These are phyloP conservation scores for Dovyalis caffra DNA, from an alignment of 345 rosid species.

Conservation along the genomic window DNA sequence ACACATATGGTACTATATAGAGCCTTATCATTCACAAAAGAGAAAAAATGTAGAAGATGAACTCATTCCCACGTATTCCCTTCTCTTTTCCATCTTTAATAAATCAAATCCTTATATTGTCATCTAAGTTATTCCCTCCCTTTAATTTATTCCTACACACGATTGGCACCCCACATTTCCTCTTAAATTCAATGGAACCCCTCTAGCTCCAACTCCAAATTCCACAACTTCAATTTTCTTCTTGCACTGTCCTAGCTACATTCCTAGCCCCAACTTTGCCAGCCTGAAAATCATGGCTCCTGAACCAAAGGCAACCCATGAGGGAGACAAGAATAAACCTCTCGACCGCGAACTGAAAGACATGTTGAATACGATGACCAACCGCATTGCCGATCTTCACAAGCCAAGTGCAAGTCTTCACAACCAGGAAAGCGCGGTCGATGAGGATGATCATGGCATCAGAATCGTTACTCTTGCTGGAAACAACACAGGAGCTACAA, in stretches of 20 bases:
- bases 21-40: not conserved
- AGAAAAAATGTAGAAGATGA: slow-evolving; percentile 4
- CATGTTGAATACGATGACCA: slow-evolving; percentile 52
- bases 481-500: slow-evolving; percentile 69
- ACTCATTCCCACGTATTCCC: slow-evolving; percentile 41
- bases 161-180: not conserved
- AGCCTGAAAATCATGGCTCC: slow-evolving; percentile 29
- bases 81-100: not conserved
- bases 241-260: not conserved
- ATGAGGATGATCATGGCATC: slow-evolving; percentile 38
- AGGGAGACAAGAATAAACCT: slow-evolving; percentile 24
- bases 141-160: slow-evolving; percentile 24
- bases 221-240: not conserved
- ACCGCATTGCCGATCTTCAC: slow-evolving; percentile 27
- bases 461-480: slow-evolving; percentile 78
- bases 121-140: slow-evolving; percentile 35
- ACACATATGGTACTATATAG: not conserved
- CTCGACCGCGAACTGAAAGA: slow-evolving; percentile 39
- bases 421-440: slow-evolving; percentile 18
- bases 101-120: slow-evolving; percentile 35
- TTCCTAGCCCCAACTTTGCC: not conserved
- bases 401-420: slow-evolving; percentile 46
- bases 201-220: not conserved
- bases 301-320: slow-evolving; percentile 23
- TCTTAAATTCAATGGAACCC: slow-evolving; percentile 6